Percentiles rank a stretch among this genome's conserved stretches.
Conservation (phyloP, 176 grass and related monocot species). For the Carex littledalei region DNA sequence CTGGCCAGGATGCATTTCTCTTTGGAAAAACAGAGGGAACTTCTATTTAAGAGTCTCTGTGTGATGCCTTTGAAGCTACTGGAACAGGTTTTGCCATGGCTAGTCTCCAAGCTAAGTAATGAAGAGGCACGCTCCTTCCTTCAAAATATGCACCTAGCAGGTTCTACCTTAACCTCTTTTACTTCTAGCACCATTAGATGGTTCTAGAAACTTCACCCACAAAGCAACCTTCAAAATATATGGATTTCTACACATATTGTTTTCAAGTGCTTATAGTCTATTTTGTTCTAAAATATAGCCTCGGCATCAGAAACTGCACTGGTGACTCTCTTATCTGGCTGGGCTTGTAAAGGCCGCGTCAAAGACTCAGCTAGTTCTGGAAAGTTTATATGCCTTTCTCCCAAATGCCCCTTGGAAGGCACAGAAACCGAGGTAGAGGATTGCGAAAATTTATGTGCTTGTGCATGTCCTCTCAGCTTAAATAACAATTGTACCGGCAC, state of each 20-base stretch:
- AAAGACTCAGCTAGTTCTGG: conserved; percentile 52
- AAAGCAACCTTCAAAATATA: neutral
- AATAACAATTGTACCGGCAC: conserved; percentile 18
- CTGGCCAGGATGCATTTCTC: conserved; percentile 88
- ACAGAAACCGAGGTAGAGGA: conserved; percentile 38
- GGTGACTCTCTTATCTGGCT: conserved; percentile 89
- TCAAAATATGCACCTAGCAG: conserved; percentile 75
- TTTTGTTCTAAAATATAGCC: conserved; percentile 44
- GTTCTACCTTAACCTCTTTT: conserved; percentile 34
- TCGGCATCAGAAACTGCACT: conserved; percentile 70
- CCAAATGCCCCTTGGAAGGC: conserved; percentile 40
- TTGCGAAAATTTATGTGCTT: conserved; percentile 51
- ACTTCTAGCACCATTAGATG: neutral
- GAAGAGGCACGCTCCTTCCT: conserved; percentile 82
- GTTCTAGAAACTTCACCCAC: neutral
- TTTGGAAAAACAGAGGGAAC: conserved; percentile 79
- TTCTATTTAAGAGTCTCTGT: conserved; percentile 80
- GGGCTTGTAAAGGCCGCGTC: conserved; percentile 75
- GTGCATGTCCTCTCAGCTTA: conserved; percentile 38
- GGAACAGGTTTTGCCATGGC: conserved; percentile 91
- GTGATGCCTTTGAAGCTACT: conserved; percentile 95
- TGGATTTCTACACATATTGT: conserved; percentile 2
- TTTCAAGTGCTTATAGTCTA: conserved; percentile 24
- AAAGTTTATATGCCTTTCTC: conserved; percentile 70
- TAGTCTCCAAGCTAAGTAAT: conserved; percentile 68